Conservation (phyloP, 306 rosid species). For the Malus fusca region DNA sequence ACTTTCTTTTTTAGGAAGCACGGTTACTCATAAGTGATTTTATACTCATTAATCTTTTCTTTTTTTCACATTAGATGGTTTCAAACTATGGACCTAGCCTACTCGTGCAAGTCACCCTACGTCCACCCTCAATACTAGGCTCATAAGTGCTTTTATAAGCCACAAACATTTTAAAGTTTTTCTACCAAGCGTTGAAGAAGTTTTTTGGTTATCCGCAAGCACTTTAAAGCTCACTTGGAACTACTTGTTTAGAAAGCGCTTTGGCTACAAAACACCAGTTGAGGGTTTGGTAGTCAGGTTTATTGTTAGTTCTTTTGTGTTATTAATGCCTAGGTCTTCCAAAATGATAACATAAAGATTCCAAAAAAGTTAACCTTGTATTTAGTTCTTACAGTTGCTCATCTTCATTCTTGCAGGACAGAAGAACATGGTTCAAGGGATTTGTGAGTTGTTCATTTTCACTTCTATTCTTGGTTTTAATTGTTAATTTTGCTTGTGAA, state of each 20-base stretch:
- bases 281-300: neutral
- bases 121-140: too few species aligned
- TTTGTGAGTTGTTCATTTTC: conserved; percentile 55
- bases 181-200: too few species aligned
- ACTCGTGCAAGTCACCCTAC: too few species aligned
- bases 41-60: too few species aligned
- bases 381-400: conserved; percentile 33
- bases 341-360: neutral
- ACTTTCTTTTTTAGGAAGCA: neutral
- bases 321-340: neutral
- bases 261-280: too few species aligned
- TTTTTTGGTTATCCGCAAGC: too few species aligned
- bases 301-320: neutral
- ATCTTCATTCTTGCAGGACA: conserved; percentile 59
- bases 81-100: too few species aligned
- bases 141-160: too few species aligned
- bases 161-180: too few species aligned
- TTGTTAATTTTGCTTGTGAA: neutral
- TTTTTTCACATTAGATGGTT: too few species aligned
- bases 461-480: neutral
- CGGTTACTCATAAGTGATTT: neutral
- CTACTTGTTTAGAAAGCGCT: too few species aligned
- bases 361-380: neutral
- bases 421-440: conserved; percentile 67
- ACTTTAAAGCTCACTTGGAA: too few species aligned